Base-by-base conservation (phyloP, 345 rosid genomes). In the Cardiospermum halicacabum region DNA sequence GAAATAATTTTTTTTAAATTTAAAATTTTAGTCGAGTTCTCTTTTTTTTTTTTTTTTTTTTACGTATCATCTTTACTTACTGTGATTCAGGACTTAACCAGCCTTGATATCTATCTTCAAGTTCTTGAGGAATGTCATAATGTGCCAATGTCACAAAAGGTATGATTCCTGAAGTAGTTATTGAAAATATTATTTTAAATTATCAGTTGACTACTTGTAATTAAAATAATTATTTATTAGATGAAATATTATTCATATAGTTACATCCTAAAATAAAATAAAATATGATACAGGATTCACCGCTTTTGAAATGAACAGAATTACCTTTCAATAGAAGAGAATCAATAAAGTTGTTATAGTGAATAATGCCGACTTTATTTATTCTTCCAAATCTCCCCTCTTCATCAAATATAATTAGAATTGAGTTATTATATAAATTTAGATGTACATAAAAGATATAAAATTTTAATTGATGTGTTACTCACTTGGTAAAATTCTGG, bases 121-220 rank as follows among this genome's bases (percentile, higher is more conserved):
- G 75, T 70, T 84, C 88, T 74, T 87, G 89, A 65, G 98, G 98
- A 50, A 80, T 71, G 70, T 87, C 96, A 3, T 69, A 83, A 77
- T 92, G 95, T 40, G 81, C 80, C 65, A 89, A 72, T 4, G 92
- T 79, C 73, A 89, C 91, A 72, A 92, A 92, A 18, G 98, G 96
- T 42, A 64, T 74, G 59, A 92, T 85, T 59, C 95, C 98, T 92
- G 84, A n/a, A 75, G 60, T 63, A 55, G 16, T 49, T 12, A 4
- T 32, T 4, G 21, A 32, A 11, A 18, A 21, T 3, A 0, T 28
- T 27, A 12, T 15, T 34, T 28, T 2, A 15, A 12, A 54, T 6
- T 27, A 27, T n/a, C n/a, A n/a, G n/a, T n/a, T n/a, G n/a, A n/a
- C n/a, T n/a, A n/a, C n/a, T n/a, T n/a, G n/a, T n/a, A n/a, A n/a